Percentiles rank a stretch among this genome's conserved stretches.
Conservation (phyloP, 2,329 filamentous ascomycete species). For the Aureobasidium pullulans region DNA sequence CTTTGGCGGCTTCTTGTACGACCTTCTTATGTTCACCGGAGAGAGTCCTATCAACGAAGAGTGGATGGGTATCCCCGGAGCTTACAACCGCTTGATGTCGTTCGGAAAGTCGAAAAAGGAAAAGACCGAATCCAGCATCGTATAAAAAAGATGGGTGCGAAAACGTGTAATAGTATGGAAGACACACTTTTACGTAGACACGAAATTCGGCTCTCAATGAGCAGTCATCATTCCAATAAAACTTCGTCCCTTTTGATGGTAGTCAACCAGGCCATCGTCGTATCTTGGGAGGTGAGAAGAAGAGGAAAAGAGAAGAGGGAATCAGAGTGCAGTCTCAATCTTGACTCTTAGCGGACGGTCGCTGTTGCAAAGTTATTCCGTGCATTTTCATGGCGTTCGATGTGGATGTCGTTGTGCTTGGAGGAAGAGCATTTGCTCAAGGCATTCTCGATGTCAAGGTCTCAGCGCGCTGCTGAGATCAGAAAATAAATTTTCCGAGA, state of each 20-base stretch:
- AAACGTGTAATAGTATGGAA: neutral
- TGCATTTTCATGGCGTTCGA: too few species aligned
- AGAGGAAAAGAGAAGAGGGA: too few species aligned
- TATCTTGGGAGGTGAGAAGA: too few species aligned
- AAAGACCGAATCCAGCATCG: neutral
- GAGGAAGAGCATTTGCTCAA: too few species aligned
- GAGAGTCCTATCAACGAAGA: slow-evolving; percentile 64
- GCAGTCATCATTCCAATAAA: neutral
- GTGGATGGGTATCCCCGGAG: slow-evolving; percentile 44
- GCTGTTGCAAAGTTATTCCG: too few species aligned
- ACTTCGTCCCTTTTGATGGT: neutral
- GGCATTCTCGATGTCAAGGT: too few species aligned
- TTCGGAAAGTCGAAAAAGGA: slow-evolving; percentile 4
- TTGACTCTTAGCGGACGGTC: too few species aligned
- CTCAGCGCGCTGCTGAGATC: too few species aligned
- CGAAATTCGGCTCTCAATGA: neutral
- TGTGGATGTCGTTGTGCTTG: too few species aligned
- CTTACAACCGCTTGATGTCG: slow-evolving; percentile 13
- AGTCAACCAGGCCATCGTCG: too few species aligned
- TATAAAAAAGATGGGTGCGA: neutral
- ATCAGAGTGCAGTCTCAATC: too few species aligned
- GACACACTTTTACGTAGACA: neutral
- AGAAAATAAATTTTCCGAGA: too few species aligned
- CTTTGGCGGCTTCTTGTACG: slow-evolving; percentile 58
- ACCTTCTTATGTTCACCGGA: slow-evolving; percentile 61